phyloP scores from a whole-genome alignment of 2,329 filamentous ascomycete species.

The Myotisia sp. region DNA sequence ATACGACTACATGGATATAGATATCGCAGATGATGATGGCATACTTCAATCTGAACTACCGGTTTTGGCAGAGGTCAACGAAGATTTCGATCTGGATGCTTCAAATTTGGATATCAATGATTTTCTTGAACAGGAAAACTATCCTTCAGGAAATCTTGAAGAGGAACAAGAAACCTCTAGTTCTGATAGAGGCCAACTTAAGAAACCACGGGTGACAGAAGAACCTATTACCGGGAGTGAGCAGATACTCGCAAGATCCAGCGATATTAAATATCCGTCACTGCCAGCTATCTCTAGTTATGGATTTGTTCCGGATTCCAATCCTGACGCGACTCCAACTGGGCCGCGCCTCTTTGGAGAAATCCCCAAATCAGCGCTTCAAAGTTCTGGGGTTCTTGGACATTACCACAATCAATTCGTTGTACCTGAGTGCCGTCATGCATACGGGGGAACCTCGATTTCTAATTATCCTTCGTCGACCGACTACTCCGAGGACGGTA shows the following conservation, averaged over 20 bases:
- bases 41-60: slow-evolving; percentile 38
- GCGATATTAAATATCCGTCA: slow-evolving; percentile 29
- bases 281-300: slow-evolving; percentile 28
- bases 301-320: slow-evolving; percentile 14
- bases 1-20: slow-evolving; percentile 41
- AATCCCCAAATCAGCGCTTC: slow-evolving; percentile 41
- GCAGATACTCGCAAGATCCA: slow-evolving; percentile 10
- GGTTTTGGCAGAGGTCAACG: slow-evolving; percentile 24
- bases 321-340: slow-evolving; percentile 13
- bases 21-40: slow-evolving; percentile 24
- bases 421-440: too few relatives aligned
- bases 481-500: too few relatives aligned
- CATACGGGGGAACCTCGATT: too few relatives aligned
- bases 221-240: slow-evolving; percentile 5
- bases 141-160: slow-evolving; percentile 20
- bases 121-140: slow-evolving; percentile 17
- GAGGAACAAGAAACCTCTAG: slow-evolving; percentile 18
- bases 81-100: slow-evolving; percentile 34
- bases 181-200: slow-evolving; percentile 7
- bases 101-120: slow-evolving; percentile 52
- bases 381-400: slow-evolving; percentile 38
- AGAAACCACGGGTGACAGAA: slow-evolving; percentile 10
- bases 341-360: slow-evolving; percentile 44
- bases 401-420: too few relatives aligned
- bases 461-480: too few relatives aligned